Base-by-base conservation (phyloP, 257 asterid genomes). In the Forsythia suspensa region DNA sequence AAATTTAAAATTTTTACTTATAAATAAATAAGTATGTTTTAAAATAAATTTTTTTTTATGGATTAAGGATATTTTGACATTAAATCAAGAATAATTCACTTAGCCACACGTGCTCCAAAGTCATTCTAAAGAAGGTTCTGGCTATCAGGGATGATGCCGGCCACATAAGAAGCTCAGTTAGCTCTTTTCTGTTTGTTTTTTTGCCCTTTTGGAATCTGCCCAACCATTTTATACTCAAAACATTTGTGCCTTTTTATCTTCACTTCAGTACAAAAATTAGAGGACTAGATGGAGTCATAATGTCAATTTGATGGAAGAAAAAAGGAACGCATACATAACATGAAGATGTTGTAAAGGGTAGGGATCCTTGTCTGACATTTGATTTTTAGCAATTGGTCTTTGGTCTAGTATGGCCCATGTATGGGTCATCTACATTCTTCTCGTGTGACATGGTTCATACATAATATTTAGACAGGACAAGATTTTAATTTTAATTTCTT, bases 141-240 rank as follows among this genome's bases (percentile, higher is more conserved):
- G 44, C 20, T 42, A 80, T 83, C 81, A 67, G 78, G 80, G 81
- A 80, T 81, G 29, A 77, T 86, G 92, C 89, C 86, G 91, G 91
- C 90, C 95, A 88, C 84, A 70, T 72, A 77, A 59, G 34, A 77
- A 80, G 71, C 70, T 77, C 48, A 34, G 36, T 10, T 82, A 68
- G 85, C 79, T 83, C 8, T 79, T 78, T 55, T 81, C 71, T 81
- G 41, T 61, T 86, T 91, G 88, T 83, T 77, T 24, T 59, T 81
- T 85, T 61, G 63, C 59, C 46, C 81, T 75, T 84, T 78, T 78
- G 43, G 80, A 81, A 82, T 81, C 79, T 10, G 3, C 57, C 69
- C 29, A 76, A 52, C 36, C 71, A 71, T 29, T 24, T 70, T 34
- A 57, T 38, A n/a, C 76, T 21, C 85, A 16, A 18, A 5, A 43